These are phyloP conservation scores for Hylodesmum podocarpum DNA, from an alignment of 306 rosid species.

Conservation along the genomic window DNA sequence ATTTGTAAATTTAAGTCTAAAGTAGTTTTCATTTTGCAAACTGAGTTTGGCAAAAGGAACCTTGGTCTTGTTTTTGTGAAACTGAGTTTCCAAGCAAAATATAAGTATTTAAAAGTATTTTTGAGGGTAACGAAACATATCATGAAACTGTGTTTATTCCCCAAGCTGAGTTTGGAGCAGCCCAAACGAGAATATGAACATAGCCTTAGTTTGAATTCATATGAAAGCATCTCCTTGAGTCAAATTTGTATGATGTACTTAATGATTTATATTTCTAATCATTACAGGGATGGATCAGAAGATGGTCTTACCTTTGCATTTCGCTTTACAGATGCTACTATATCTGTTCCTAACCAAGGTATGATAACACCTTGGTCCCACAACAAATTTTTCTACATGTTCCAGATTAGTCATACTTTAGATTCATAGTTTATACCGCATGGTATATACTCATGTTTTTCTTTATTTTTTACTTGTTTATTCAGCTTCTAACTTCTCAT, in stretches of 20 bases:
- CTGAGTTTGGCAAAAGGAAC: no score
- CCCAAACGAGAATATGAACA: no score
- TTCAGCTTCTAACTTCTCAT: conserved; percentile 13
- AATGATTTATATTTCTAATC: conserved; percentile 20
- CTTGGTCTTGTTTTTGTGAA: no score
- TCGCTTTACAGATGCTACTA: conserved; percentile 93
- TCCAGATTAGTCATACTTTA: not conserved
- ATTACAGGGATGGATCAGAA: conserved; percentile 77
- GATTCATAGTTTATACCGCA: not conserved
- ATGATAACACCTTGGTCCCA: no score
- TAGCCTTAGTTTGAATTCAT: not conserved
- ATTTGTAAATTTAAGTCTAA: no score
- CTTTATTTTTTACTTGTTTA: conserved; percentile 2
- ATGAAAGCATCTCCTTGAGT: not conserved
- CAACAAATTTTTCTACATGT: no score
- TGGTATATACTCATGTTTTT: not conserved
- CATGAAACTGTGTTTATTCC: no score
- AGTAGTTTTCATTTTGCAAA: no score
- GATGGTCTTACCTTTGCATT: conserved; percentile 97
- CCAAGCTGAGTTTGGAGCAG: no score
- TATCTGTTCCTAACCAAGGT: conserved; percentile 91
- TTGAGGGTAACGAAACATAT: no score
- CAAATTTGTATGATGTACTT: not conserved
- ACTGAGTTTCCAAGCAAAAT: no score
- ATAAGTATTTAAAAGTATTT: no score